Evolutionary conservation across 495 filamentous ascomycete genomes (phyloP).

Genomic region (Geoglossum glabrum): DNA sequence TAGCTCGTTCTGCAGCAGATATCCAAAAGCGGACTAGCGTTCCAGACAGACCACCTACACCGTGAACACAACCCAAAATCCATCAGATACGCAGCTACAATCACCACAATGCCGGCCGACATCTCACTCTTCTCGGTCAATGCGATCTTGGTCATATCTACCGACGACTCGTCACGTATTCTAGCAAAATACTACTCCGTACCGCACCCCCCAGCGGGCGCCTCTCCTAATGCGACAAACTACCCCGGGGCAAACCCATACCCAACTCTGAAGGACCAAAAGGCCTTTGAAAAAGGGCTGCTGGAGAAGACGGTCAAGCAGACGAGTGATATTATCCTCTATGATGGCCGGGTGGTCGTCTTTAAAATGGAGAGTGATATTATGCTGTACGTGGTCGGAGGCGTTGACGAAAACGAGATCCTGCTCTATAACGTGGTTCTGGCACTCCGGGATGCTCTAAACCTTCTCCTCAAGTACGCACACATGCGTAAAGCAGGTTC

Average conservation of each 20-base stretch:
- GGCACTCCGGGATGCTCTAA: constrained; percentile 70
- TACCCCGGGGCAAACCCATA: constrained; percentile 60
- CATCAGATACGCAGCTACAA: constrained; percentile 4
- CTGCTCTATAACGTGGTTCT: constrained; percentile 84
- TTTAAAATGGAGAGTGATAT: constrained; percentile 98
- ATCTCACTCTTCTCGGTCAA: constrained; percentile 85
- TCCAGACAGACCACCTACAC: constrained; percentile 1
- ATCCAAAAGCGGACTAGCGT: neutral
- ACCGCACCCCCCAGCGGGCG: constrained; percentile 50
- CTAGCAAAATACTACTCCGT: constrained; percentile 89
- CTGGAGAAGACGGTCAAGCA: constrained; percentile 94
- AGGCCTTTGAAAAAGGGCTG: constrained; percentile 87
- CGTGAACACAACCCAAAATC: too few species aligned
- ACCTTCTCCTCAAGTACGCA: constrained; percentile 77
- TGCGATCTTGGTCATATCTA: constrained; percentile 76
- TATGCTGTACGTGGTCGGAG: constrained; percentile 87
- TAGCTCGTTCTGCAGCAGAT: neutral
- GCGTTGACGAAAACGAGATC: constrained; percentile 89
- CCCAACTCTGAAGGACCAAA: constrained; percentile 77
- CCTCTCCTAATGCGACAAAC: constrained; percentile 26
- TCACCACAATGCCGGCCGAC: constrained; percentile 28
- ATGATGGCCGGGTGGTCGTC: constrained; percentile 83
- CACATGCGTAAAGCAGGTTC: neutral
- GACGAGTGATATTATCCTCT: constrained; percentile 84
- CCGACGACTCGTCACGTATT: constrained; percentile 74